Percentiles rank a stretch among this genome's conserved stretches.
Evolutionary conservation across 495 filamentous ascomycete genomes (phyloP).

Genomic region (Aspergillus cavernicola): DNA sequence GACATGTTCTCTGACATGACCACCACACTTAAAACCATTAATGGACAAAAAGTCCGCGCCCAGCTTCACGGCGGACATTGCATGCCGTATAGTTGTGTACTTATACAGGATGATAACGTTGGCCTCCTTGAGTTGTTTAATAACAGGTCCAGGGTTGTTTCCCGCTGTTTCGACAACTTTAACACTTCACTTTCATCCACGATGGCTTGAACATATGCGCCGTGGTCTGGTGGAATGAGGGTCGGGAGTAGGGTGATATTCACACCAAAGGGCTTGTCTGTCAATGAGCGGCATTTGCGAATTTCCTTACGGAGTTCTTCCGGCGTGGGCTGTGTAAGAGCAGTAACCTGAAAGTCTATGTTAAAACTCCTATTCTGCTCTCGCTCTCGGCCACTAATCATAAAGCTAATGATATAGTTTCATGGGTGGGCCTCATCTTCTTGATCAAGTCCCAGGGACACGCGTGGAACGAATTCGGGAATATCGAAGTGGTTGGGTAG

Average conservation of each 20-base stretch:
- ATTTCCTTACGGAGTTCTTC: conserved; percentile 94
- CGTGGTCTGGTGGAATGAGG: conserved; percentile 84
- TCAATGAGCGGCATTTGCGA: conserved; percentile 77
- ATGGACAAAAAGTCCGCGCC: conserved; percentile 96
- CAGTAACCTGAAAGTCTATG: no score
- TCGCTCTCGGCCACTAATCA: no score
- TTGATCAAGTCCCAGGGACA: no score
- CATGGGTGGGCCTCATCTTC: no score
- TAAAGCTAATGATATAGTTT: no score
- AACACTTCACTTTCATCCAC: conserved; percentile 88
- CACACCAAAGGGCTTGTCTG: conserved; percentile 84
- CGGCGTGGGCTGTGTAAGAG: conserved; percentile 89
- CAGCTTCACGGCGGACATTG: conserved; percentile 85
- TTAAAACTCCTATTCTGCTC: no score
- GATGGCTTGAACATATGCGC: conserved; percentile 84
- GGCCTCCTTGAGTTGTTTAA: conserved; percentile 79
- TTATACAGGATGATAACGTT: conserved; percentile 85
- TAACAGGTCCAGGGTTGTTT: conserved; percentile 89
- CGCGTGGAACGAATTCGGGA: no score
- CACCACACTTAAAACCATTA: conserved; percentile 96
- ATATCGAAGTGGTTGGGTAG: no score
- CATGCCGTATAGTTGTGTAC: conserved; percentile 94
- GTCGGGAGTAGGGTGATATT: conserved; percentile 95
- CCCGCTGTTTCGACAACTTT: conserved; percentile 95
- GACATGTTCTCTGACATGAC: conserved; percentile 91